A percentile compares a stretch with the other conserved stretches of the same genome.
Evolutionary conservation across 129 eudicot genomes (phyloP).

Genomic region (Heracleum sosnowskyi): DNA sequence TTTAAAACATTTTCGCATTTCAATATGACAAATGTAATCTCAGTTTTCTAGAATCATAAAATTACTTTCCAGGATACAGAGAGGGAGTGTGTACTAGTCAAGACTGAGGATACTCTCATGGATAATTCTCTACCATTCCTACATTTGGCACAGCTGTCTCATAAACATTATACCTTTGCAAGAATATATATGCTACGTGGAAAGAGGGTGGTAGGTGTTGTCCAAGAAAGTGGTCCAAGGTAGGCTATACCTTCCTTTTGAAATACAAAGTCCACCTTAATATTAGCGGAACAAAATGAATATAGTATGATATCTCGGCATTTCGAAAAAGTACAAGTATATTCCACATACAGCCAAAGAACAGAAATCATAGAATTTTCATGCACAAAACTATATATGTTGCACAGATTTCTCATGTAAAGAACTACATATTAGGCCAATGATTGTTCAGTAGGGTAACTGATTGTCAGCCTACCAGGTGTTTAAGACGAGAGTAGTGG

Average conservation of each 20-base stretch:
- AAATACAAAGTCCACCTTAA: not conserved
- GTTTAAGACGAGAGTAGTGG: constrained; percentile 60
- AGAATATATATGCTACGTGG: no score
- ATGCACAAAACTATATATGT: not conserved
- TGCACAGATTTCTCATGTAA: not conserved
- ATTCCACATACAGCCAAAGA: not conserved
- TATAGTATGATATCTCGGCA: not conserved
- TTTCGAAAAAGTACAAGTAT: not conserved
- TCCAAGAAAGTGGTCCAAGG: no score
- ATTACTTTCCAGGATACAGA: no score
- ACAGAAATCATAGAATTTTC: not conserved
- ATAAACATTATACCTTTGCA: no score
- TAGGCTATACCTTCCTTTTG: not conserved
- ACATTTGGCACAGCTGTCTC: no score
- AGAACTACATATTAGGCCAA: not conserved
- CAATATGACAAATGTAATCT: no score
- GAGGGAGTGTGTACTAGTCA: no score
- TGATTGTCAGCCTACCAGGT: constrained; percentile 67
- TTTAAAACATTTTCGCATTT: no score
- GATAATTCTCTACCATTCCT: no score
- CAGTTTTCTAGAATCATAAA: no score
- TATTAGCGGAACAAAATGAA: not conserved
- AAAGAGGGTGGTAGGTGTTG: no score
- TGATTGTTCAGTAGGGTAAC: not conserved
- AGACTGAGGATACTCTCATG: no score